Base-by-base conservation (phyloP, 208 protist genomes). In the Wallacemonas sp. region DNA sequence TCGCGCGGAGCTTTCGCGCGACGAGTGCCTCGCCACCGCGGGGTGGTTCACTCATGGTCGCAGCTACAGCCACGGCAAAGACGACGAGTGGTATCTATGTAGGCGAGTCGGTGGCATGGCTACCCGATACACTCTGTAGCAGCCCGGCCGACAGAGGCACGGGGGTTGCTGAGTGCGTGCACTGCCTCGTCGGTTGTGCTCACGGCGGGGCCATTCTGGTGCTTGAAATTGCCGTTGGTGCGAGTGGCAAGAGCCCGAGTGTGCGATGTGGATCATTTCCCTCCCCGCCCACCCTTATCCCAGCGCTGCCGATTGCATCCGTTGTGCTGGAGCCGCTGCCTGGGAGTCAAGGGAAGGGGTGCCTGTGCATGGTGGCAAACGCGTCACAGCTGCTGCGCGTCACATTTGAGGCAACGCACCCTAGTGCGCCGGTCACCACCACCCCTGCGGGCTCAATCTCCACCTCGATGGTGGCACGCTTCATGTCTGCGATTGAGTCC, bases 51-150 rank as follows among this genome's bases (percentile, higher is more conserved):
- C 45, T 42, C 5, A 12, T 21, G 9, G 11, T 12, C 6, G 9
- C 11, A 6, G 24, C 42, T n/a, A 21, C 42, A 0, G 17, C 42
- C 9, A 5, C 46, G 2, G 22, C 34, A 4, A 38, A 42, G 22
- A 58, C 30, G 0, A 49, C 58, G 1, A 53, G 63, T 34, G 46
- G 51, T 11, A 60, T 77, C 19, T 62, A 75, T n/a, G 79, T 86
- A 1, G 83, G 77, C 17, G 69, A 83, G 62, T 86, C 66, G 36
- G 79, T 89, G 12, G 75, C 64, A 5, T 89, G 82, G 82, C 46
- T 83, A 2, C 60, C 74, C 21, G 41, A 46, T 26, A 67, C 74
- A 26, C 28, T 19, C 12, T 61, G 6, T n/a, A n/a, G 61, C 31
- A 60, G 55, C 9, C 1, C 62, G 33, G 0, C 62, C 53, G 11